Conservation (phyloP, 768 basidiomycete genomes). For the Tylopilus intermedius region DNA sequence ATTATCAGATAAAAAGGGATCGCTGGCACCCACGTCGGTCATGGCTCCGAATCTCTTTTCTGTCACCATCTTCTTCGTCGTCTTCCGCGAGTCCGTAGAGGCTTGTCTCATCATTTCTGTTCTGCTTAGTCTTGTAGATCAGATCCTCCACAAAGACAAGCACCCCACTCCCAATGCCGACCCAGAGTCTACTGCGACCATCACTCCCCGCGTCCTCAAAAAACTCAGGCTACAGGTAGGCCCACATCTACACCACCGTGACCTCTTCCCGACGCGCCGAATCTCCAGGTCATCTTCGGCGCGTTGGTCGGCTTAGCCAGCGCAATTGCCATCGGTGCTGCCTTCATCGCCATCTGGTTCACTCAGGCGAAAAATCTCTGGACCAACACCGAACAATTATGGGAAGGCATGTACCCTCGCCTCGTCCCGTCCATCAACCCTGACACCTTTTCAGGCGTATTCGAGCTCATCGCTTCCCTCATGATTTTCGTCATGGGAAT, state of each 20-base stretch:
- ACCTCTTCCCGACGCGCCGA: not conserved
- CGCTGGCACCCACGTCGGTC: not conserved
- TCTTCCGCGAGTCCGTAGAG: constrained; percentile 92
- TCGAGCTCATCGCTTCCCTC: constrained; percentile 63
- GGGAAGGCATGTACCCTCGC: constrained; percentile 65
- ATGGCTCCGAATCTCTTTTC: constrained; percentile 60
- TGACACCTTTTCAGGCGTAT: constrained; percentile 44
- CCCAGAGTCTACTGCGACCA: constrained; percentile 25
- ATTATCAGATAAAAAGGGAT: not conserved
- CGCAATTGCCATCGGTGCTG: constrained; percentile 79
- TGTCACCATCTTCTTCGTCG: constrained; percentile 92
- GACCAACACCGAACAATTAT: constrained; percentile 77
- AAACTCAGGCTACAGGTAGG: constrained; percentile 66
- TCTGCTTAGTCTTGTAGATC: constrained; percentile 86
- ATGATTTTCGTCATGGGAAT: constrained; percentile 94
- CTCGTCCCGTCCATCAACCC: not conserved
- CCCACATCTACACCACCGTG: not conserved
- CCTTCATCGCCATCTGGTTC: constrained; percentile 94
- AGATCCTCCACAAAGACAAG: constrained; percentile 66
- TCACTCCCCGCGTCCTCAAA: constrained; percentile 46
- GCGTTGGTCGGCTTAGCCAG: constrained; percentile 69
- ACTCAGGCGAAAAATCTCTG: constrained; percentile 84
- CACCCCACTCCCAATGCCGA: not conserved
- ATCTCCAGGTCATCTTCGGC: constrained; percentile 68
- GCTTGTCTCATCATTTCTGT: constrained; percentile 90